These are phyloP conservation scores for Salpingoeca rosetta DNA, from an alignment of 78 protist genomes.

Conservation along the genomic window DNA sequence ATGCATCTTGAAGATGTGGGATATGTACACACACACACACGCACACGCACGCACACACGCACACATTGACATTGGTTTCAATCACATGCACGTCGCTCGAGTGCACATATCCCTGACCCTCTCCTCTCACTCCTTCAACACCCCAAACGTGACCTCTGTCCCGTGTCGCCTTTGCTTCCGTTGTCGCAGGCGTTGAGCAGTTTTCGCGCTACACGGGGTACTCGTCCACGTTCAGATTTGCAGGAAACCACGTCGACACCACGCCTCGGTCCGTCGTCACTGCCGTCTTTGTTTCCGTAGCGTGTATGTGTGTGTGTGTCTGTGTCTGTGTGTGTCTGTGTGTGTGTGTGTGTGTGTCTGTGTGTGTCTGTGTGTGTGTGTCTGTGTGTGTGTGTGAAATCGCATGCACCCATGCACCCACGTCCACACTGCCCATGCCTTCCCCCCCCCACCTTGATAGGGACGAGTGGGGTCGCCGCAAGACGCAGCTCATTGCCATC, in stretches of 20 bases:
- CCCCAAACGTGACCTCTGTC: no score
- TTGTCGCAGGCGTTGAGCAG: neutral
- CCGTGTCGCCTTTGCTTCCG: no score
- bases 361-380: neutral
- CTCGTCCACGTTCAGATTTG: slow-evolving; percentile 3
- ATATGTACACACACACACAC: no score
- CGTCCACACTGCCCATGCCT: neutral
- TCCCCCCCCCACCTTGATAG: neutral
- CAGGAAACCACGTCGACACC: slow-evolving; percentile 1
- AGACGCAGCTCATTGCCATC: neutral
- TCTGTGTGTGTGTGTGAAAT: neutral
- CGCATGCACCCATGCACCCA: neutral
- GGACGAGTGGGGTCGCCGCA: neutral
- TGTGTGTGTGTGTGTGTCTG: neutral
- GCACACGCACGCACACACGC: no score
- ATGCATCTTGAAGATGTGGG: no score
- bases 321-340: neutral
- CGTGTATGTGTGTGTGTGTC: neutral
- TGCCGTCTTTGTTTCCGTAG: neutral
- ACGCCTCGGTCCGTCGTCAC: neutral
- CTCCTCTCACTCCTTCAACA: no score
- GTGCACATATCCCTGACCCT: no score
- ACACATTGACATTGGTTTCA: no score
- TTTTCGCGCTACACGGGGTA: slow-evolving; percentile 41
- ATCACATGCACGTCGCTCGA: no score